Evolutionary conservation across 2,329 filamentous ascomycete genomes (phyloP), one percentile per base, ranked within the genome.

Genomic region (Colletotrichum musicola): DNA sequence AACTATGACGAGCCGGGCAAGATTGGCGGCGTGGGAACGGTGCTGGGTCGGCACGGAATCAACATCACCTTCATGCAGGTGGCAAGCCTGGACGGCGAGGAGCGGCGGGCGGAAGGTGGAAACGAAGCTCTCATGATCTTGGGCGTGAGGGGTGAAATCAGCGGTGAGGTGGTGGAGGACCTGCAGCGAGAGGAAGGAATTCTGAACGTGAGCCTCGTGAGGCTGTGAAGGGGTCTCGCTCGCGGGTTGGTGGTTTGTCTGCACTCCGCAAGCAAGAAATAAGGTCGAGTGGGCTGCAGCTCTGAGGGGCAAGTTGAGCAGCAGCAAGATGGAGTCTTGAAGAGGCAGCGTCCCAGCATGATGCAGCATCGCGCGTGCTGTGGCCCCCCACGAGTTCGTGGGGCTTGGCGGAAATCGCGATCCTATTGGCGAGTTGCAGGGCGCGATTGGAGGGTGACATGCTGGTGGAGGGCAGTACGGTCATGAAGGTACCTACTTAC

Each of bases 11-110:
- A 90, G 71, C 92, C 92, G 0, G 93, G 93, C 12, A 95, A 94
- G 83, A 95, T 96, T 76, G 93, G 93, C 2, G 89, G 89, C 44
- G 93, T 96, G 3, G 93, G 93, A 1, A 90, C 85, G 66, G 85
- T 90, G 59, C 81, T 95, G 27, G 93, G 93, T 0, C 85, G 84
- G 44, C 87, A 91, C 44, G 89, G 88, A 0, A 89, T 96, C 60
- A 96, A 96, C 75, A 93, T 95, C 77, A 87, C 87, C 53, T 94
- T 91, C 76, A 96, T 95, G 93, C 90, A 88, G 75, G 93, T 95
- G 2, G 87, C 86, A 3, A 82, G 84, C 16, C 77, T 92, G 70
- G 84, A 85, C 64, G 77, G 81, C 46, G 78, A 78, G 70, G 53
- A 64, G 61, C 66, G 51, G 71, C 59, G 72, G 57, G 64, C 71